Percentiles rank a stretch among this genome's conserved stretches.
Evolutionary conservation across 1,284 basidiomycete species (phyloP).

Genomic region (Ganoderma multipileum): DNA sequence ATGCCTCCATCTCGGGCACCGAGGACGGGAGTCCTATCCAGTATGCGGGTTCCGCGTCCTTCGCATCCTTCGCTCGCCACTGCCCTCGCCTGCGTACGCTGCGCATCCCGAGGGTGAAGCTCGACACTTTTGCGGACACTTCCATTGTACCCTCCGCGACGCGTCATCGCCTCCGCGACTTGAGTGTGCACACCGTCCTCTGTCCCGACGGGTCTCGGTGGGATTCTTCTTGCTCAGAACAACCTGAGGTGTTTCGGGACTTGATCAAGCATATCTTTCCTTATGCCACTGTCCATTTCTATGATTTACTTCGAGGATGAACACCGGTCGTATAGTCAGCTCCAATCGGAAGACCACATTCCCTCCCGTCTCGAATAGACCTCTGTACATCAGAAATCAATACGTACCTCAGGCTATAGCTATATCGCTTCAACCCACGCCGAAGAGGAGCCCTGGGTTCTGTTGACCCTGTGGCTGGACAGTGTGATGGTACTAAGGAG

Average conservation of each 20-base stretch:
- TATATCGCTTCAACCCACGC: too few species aligned
- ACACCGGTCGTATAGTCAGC: too few species aligned
- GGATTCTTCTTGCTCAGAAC: background rate
- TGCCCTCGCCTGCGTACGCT: background rate
- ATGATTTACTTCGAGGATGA: too few species aligned
- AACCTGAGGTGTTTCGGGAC: background rate
- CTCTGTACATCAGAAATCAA: too few species aligned
- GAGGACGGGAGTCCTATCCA: too few species aligned
- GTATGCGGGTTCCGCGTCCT: background rate
- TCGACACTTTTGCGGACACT: background rate
- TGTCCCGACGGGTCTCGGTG: background rate
- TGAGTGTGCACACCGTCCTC: background rate
- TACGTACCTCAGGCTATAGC: too few species aligned
- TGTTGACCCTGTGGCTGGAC: background rate
- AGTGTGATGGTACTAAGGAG: background rate
- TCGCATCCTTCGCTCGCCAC: background rate
- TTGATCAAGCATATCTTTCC: background rate
- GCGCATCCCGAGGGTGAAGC: background rate
- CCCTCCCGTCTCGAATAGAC: too few species aligned
- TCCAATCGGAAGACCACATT: too few species aligned
- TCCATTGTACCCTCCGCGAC: background rate
- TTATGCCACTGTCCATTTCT: background rate
- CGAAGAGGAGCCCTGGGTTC: too few species aligned
- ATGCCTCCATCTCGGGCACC: background rate
- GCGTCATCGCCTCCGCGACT: background rate